Conservation (phyloP, 2,329 filamentous ascomycete genomes). For the Colletotrichum sp. region DNA sequence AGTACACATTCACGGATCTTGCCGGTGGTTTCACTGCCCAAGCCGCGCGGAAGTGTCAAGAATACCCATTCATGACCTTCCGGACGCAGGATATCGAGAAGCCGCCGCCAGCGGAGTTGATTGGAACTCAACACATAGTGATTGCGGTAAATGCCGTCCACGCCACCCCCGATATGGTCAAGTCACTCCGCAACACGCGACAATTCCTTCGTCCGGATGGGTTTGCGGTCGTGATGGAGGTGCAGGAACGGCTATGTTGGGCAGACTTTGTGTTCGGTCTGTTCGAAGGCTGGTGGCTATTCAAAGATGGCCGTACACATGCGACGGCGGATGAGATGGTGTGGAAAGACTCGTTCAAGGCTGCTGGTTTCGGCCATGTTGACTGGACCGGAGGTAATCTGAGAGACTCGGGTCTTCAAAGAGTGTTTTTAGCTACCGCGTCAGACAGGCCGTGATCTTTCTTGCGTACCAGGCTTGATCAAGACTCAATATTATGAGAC, state of each 20-base stretch:
- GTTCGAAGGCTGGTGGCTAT: constrained; percentile 43
- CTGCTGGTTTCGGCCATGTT: constrained; percentile 21
- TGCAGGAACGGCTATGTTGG: constrained; percentile 31
- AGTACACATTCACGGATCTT: constrained; percentile 46
- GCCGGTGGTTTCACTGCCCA: constrained; percentile 32
- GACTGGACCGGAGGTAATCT: constrained; percentile 23
- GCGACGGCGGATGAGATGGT: not conserved
- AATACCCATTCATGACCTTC: constrained; percentile 7
- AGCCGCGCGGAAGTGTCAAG: constrained; percentile 24
- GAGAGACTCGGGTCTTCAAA: not conserved
- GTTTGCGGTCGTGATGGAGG: constrained; percentile 36
- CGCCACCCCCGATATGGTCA: constrained; percentile 29
- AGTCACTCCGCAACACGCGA: constrained; percentile 26
- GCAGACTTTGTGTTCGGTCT: constrained; percentile 39
- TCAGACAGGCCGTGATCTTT: not conserved
- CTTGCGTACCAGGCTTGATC: not conserved
- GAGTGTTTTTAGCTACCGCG: constrained; percentile 4
- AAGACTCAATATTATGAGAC: not conserved
- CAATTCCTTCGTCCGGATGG: constrained; percentile 33
- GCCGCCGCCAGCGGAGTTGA: constrained; percentile 21
- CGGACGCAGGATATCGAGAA: not conserved
- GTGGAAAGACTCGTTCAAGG: constrained; percentile 1
- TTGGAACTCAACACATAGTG: constrained; percentile 32
- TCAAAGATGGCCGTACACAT: constrained; percentile 31
- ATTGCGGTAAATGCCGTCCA: constrained; percentile 37